Percentiles rank a stretch among this genome's conserved stretches.
These are phyloP conservation scores for Mycena crocata DNA, from an alignment of 768 basidiomycete species.

Conservation along the genomic window DNA sequence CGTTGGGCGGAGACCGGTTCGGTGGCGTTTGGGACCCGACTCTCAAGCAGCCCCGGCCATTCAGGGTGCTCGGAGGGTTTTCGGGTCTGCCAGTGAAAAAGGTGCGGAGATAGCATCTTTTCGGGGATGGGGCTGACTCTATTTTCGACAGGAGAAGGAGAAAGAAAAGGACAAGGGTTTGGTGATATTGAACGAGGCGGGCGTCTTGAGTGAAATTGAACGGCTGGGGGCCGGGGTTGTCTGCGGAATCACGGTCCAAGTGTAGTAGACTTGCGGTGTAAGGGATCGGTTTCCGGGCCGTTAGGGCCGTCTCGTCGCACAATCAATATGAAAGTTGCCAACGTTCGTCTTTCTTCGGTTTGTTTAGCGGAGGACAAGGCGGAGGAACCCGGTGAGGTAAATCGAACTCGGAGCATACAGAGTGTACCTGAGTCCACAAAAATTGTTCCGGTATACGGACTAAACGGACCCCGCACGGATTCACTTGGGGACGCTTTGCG, in stretches of 20 bases:
- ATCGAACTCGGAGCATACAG: no score
- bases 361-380: no score
- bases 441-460: no score
- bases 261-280: neutral
- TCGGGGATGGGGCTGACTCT: conserved; percentile 5
- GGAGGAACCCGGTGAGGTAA: no score
- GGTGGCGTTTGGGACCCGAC: conserved; percentile 91
- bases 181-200: conserved; percentile 74
- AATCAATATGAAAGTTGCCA: no score
- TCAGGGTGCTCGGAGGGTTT: conserved; percentile 87
- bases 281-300: no score
- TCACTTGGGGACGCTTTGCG: no score
- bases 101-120: conserved; percentile 39
- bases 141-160: conserved; percentile 46
- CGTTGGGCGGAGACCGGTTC: conserved; percentile 80
- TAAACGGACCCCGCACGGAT: no score
- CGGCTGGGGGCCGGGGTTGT: conserved; percentile 80
- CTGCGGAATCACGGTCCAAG: conserved; percentile 54
- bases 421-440: no score
- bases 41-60: conserved; percentile 68
- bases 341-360: no score
- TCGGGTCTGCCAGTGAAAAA: conserved; percentile 70
- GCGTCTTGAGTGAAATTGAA: conserved; percentile 80
- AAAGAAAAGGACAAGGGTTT: conserved; percentile 67
- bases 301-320: no score